These are phyloP conservation scores for Cinchona pubescens DNA, from an alignment of 257 asterid species.

Conservation along the genomic window DNA sequence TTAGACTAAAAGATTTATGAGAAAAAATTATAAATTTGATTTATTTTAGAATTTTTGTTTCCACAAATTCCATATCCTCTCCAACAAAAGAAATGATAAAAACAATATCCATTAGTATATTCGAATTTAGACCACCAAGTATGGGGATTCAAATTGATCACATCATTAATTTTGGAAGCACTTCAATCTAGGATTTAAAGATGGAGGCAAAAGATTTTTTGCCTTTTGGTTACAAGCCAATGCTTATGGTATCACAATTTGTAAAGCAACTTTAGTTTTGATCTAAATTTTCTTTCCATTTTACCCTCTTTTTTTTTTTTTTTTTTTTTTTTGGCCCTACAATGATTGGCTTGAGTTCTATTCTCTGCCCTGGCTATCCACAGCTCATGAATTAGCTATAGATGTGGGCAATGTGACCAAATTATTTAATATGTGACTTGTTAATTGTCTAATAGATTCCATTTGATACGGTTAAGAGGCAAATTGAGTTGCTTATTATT, in stretches of 20 bases:
- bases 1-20: too few relatives aligned
- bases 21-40: too few relatives aligned
- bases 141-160: neutral
- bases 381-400: neutral
- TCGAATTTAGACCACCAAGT: neutral
- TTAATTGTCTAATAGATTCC: neutral
- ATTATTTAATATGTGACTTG: neutral
- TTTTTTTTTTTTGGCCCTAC: neutral
- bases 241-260: constrained; percentile 1
- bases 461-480: neutral
- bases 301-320: too few relatives aligned
- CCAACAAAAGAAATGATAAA: too few relatives aligned
- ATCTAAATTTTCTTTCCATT: constrained; percentile 10
- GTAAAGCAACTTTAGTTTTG: constrained; percentile 8
- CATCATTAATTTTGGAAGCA: neutral
- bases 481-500: neutral
- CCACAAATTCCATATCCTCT: too few relatives aligned
- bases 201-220: neutral
- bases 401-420: neutral
- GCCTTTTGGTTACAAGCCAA: constrained; percentile 6
- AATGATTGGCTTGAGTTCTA: neutral
- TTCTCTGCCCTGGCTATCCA: neutral
- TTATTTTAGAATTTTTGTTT: too few relatives aligned
- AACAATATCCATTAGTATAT: neutral
- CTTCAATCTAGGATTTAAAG: neutral